phyloP scores from a whole-genome alignment of 345 rosid species.

The Hypericum perforatum region DNA sequence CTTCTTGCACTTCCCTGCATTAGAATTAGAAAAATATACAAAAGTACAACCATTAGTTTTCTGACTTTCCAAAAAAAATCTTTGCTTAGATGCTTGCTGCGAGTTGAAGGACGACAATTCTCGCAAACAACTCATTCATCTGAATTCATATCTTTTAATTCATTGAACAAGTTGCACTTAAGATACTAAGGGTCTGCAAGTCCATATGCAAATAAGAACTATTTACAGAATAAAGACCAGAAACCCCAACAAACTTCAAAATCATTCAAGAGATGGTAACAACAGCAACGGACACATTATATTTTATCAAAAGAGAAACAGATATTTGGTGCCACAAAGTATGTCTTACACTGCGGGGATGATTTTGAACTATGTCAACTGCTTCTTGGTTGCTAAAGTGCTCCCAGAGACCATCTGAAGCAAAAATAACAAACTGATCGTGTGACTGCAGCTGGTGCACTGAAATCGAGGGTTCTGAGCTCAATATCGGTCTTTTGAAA shows the following conservation, averaged over 20 bases:
- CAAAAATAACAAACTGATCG: conserved; percentile 64
- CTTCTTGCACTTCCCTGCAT: conserved; percentile 66
- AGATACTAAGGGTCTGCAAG: too few relatives aligned
- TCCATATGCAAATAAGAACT: too few relatives aligned
- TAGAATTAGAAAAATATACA: conserved; percentile 1
- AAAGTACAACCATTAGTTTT: neutral
- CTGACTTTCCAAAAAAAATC: too few relatives aligned
- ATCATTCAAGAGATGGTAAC: neutral
- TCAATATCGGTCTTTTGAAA: conserved; percentile 52
- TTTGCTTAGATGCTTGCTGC: too few relatives aligned
- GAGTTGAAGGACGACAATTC: neutral
- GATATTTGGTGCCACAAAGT: neutral
- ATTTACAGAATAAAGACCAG: too few relatives aligned
- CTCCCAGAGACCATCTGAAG: conserved; percentile 88
- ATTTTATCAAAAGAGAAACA: neutral
- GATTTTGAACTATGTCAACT: conserved; percentile 57
- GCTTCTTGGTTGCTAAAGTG: conserved; percentile 79
- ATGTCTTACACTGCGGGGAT: conserved; percentile 46
- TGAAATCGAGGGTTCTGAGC: conserved; percentile 63
- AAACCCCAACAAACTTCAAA: too few relatives aligned
- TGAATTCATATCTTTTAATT: too few relatives aligned
- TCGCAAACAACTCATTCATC: neutral
- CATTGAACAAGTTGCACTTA: too few relatives aligned
- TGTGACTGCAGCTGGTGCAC: conserved; percentile 53
- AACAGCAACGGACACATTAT: neutral